Evolutionary conservation across 345 rosid species (phyloP), one percentile per base, ranked within the genome.

Genomic region (Moringa oleifera): DNA sequence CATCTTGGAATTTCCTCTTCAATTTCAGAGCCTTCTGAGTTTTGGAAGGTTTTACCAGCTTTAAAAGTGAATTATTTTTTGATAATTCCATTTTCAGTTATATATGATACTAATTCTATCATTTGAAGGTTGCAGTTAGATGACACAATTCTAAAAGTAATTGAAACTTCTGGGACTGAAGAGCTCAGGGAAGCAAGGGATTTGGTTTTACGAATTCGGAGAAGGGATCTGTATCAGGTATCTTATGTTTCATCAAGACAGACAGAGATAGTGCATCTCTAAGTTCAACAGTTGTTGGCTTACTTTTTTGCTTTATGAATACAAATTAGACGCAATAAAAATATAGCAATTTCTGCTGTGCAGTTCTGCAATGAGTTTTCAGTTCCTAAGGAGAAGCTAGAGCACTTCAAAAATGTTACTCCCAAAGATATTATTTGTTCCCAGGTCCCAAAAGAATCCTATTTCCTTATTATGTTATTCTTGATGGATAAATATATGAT

Each of bases 141-240:
- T 65, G 91, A 85, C 77, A 65, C 88, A 25, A 68, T 85, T 61
- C 61, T 83, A 50, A 79, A 79, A 65, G 63, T 69, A 23, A 83
- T 85, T 41, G 84, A 83, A 74, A 76, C 76, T 55, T 79, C 82
- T 54, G 70, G 79, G 18, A 53, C 74, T 18, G 75, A 58, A 64
- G 76, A 79, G 59, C 75, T 85, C 8, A 79, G 56, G 65, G 75
- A 81, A 74, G 72, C 91, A 36, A 79, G 76, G 68, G 85, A 85
- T 64, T 59, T 85, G 73, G 74, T 83, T 24, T 71, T 75, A 20
- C 84, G 86, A 8, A 74, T 85, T 49, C 80, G 75, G 37, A 75
- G 86, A 70, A 79, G 91, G 73, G 68, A 85, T 49, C 65, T 83
- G 51, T 85, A 85, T 59, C 88, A 81, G 91, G 8, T 28, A 28